Percentiles rank a stretch among this genome's conserved stretches.
Conservation (phyloP, 129 eudicot species). For the sunflower (Helianthus annuus) region DNA sequence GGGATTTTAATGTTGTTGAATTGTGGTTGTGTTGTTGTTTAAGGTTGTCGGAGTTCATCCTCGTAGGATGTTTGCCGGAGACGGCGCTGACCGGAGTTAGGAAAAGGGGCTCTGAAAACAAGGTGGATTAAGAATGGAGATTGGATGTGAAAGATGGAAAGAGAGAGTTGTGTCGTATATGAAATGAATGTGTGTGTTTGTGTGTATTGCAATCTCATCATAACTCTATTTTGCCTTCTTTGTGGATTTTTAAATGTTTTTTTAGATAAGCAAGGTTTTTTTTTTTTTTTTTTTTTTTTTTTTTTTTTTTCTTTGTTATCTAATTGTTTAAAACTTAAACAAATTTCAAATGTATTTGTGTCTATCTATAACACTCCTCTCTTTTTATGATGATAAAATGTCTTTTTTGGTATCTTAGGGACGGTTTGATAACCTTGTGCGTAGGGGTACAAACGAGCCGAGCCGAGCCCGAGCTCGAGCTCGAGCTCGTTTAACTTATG, state of each 20-base stretch:
- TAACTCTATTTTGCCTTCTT: conserved; percentile 5
- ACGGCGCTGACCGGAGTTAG: conserved; percentile 7
- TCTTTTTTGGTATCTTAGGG: neutral
- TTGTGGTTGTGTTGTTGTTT: conserved; percentile 1
- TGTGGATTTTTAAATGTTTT: neutral
- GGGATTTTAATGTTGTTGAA: conserved; percentile 10
- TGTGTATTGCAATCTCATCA: conserved; percentile 1
- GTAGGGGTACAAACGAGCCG: too few species aligned
- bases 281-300: too few species aligned
- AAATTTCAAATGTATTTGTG: neutral
- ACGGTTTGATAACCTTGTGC: too few species aligned
- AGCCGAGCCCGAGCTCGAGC: too few species aligned
- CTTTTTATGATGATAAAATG: neutral
- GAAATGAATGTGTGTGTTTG: conserved; percentile 4
- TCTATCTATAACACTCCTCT: neutral
- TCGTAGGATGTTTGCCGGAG: conserved; percentile 6
- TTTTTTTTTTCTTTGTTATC: too few species aligned
- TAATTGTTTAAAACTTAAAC: neutral
- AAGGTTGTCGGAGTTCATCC: conserved; percentile 13
- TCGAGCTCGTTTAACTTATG: too few species aligned
- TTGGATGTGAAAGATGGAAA: conserved; percentile 39
- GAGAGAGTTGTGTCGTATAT: conserved; percentile 40
- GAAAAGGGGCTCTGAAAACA: conserved; percentile 36
- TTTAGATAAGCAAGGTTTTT: neutral
- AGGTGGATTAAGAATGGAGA: conserved; percentile 18